Percentiles rank a stretch among this genome's conserved stretches.
Conservation (phyloP, 2,329 filamentous ascomycete species). For the Xylariaceae sp. region DNA sequence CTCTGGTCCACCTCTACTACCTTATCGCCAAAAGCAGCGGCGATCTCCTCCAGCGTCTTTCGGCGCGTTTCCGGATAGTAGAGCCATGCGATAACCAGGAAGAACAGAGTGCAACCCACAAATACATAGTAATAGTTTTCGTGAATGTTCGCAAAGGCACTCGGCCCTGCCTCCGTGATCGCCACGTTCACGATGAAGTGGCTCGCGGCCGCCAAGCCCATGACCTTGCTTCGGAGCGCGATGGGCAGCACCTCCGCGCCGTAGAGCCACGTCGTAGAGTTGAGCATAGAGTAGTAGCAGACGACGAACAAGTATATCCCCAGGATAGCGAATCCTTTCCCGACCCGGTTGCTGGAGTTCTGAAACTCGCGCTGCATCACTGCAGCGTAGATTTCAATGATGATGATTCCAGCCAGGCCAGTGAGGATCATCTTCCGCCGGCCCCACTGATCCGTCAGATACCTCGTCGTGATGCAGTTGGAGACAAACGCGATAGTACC, state of each 20-base stretch:
- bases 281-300: slow-evolving; percentile 48
- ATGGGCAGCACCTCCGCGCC: slow-evolving; percentile 52
- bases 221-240: slow-evolving; percentile 47
- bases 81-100: slow-evolving; percentile 46
- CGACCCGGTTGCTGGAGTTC: slow-evolving; percentile 47
- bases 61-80: slow-evolving; percentile 44
- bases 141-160: slow-evolving; percentile 51
- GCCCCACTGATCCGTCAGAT: slow-evolving; percentile 54
- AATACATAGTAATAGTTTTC: slow-evolving; percentile 61
- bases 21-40: slow-evolving; percentile 20
- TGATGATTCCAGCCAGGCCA: background rate
- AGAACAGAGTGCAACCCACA: slow-evolving; percentile 47
- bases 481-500: slow-evolving; percentile 46
- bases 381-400: slow-evolving; percentile 56
- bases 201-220: slow-evolving; percentile 49
- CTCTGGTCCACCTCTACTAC: slow-evolving; percentile 16
- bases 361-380: slow-evolving; percentile 56
- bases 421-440: slow-evolving; percentile 38
- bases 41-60: slow-evolving; percentile 24
- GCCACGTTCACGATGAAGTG: slow-evolving; percentile 53
- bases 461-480: slow-evolving; percentile 48
- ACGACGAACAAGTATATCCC: slow-evolving; percentile 55
- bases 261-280: slow-evolving; percentile 52
- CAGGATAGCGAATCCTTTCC: slow-evolving; percentile 56
- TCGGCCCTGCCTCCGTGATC: slow-evolving; percentile 51